phyloP scores from a whole-genome alignment of 1,139 yeast genomes.

The Yamadazyma siamensis region DNA sequence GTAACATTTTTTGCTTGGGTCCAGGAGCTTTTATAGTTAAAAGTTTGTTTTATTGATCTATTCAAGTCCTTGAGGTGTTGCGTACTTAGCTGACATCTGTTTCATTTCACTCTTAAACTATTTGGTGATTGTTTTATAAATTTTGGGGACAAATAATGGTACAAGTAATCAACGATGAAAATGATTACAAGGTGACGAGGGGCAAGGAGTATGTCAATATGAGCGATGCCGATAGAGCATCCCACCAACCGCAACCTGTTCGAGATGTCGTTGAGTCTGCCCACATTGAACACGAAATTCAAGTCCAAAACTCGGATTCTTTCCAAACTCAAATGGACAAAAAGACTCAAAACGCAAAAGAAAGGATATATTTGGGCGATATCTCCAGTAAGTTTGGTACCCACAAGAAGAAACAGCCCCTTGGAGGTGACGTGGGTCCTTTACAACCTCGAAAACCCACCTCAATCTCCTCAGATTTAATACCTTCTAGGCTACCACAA shows the following conservation, averaged over 20 bases:
- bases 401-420: conserved; percentile 22
- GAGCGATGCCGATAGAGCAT: too few species aligned
- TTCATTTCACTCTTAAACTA: too few species aligned
- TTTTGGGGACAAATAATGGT: conserved; percentile 30
- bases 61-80: too few species aligned
- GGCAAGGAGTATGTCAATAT: conserved; percentile 20
- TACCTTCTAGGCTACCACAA: conserved; percentile 48
- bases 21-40: too few species aligned
- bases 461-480: conserved; percentile 13
- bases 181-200: conserved; percentile 36
- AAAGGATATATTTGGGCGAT: conserved; percentile 36
- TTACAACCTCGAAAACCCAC: conserved; percentile 16
- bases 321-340: conserved; percentile 8
- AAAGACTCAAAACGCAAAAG: conserved; percentile 7
- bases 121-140: too few species aligned
- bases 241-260: too few species aligned
- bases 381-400: conserved; percentile 38
- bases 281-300: conserved; percentile 1
- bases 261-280: too few species aligned
- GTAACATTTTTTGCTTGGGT: too few species aligned
- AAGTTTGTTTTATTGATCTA: too few species aligned
- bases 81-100: too few species aligned
- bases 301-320: conserved; percentile 3
- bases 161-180: conserved; percentile 40
- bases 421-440: conserved; percentile 35